Evolutionary conservation across 164 flowering plant genomes (phyloP).

Genomic region (Vitis rotundifolia): DNA sequence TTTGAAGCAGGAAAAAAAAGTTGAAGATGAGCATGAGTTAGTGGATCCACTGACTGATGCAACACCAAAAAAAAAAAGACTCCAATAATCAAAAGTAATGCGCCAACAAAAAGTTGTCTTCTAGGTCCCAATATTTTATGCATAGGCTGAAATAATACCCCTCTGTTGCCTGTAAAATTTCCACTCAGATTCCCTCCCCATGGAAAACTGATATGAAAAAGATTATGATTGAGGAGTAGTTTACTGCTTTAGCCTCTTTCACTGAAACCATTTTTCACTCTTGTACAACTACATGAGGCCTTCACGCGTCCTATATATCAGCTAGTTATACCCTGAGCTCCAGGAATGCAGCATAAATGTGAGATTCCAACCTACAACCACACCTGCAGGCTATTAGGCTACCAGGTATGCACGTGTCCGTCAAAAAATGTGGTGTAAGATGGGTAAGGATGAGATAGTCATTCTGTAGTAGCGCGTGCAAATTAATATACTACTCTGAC

Average conservation of each 20-base stretch:
- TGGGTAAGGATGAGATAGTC: constrained; percentile 15
- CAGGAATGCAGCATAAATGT: too few species aligned
- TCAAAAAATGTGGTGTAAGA: too few species aligned
- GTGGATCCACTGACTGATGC: constrained; percentile 29
- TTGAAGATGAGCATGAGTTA: constrained; percentile 36
- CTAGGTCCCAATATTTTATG: neutral
- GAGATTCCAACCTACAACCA: too few species aligned
- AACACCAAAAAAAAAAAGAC: constrained; percentile 2
- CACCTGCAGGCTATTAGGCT: too few species aligned
- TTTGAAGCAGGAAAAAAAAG: constrained; percentile 16
- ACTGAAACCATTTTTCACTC: too few species aligned
- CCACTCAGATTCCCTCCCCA: neutral
- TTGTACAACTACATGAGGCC: too few species aligned
- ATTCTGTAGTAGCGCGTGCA: neutral
- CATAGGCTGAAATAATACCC: constrained; percentile 5
- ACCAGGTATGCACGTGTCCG: too few species aligned
- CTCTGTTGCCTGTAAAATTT: neutral
- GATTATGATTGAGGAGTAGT: too few species aligned
- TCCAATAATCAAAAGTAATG: constrained; percentile 25
- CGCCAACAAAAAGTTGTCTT: constrained; percentile 6
- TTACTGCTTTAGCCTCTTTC: too few species aligned
- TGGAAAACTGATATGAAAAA: too few species aligned
- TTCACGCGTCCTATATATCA: too few species aligned
- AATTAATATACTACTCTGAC: constrained; percentile 2
- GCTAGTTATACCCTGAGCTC: too few species aligned